phyloP scores from a whole-genome alignment of 768 basidiomycete genomes.

The Omphalotus guepiniiformis region DNA sequence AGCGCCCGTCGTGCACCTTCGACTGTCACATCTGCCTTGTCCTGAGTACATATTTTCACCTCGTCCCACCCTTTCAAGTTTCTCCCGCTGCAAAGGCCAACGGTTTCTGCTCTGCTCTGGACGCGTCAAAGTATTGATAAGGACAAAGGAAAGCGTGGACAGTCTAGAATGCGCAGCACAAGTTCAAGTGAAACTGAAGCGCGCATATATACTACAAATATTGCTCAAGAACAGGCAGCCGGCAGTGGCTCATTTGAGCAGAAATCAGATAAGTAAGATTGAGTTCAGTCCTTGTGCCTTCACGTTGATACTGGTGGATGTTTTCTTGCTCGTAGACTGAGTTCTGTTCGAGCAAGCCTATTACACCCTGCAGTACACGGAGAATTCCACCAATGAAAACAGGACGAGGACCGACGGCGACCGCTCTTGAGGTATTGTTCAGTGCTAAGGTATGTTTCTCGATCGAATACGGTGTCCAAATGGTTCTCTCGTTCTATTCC shows the following conservation, averaged over 20 bases:
- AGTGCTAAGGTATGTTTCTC: constrained; percentile 24
- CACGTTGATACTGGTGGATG: too few species aligned
- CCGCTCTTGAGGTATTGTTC: constrained; percentile 81
- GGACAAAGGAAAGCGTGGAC: too few species aligned
- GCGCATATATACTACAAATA: not conserved
- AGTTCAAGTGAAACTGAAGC: not conserved
- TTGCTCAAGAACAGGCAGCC: constrained; percentile 37
- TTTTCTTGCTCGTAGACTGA: constrained; percentile 20
- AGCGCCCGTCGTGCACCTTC: too few species aligned
- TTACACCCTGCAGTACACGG: constrained; percentile 54
- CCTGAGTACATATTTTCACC: too few species aligned
- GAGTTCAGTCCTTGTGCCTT: constrained; percentile 10
- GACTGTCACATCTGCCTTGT: too few species aligned
- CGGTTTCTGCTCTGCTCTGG: too few species aligned
- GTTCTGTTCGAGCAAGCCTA: constrained; percentile 72
- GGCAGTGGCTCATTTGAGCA: constrained; percentile 52
- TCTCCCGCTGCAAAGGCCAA: too few species aligned
- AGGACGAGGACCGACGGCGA: constrained; percentile 59
- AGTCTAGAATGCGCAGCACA: too few species aligned
- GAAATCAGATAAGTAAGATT: constrained; percentile 84
- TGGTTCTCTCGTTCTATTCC: constrained; percentile 39
- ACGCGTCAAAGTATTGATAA: too few species aligned
- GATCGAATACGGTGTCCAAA: not conserved
- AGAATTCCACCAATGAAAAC: constrained; percentile 46
- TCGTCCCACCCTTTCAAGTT: too few species aligned